A percentile compares a stretch with the other conserved stretches of the same genome.
Evolutionary conservation across 108 stramenopile genomes (phyloP).

Genomic region (Hondaea fermentalgiana): DNA sequence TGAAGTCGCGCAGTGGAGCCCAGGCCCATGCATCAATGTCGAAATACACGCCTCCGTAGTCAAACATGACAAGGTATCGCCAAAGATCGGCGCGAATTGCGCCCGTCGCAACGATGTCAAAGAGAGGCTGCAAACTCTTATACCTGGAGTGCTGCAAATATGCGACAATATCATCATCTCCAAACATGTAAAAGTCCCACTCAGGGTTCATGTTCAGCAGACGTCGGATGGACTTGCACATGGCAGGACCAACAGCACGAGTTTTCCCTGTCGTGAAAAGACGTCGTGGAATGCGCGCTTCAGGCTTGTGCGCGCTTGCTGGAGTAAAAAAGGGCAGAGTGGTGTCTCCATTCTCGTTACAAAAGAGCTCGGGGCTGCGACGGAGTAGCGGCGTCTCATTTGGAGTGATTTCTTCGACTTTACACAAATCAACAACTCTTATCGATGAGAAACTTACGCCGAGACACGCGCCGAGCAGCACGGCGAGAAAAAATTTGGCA

Average conservation of each 20-base stretch:
- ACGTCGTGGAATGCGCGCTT: not conserved
- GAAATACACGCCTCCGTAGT: not conserved
- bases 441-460: too few species aligned
- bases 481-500: too few species aligned
- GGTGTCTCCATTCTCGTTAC: too few species aligned
- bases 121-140: not conserved
- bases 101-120: not conserved
- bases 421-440: too few species aligned
- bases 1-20: not conserved
- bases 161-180: not conserved
- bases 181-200: not conserved
- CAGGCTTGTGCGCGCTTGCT: not conserved
- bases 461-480: too few species aligned
- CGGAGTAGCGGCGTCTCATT: too few species aligned
- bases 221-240: not conserved
- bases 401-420: too few species aligned
- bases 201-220: not conserved
- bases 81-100: not conserved
- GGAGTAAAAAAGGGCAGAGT: not conserved
- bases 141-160: not conserved
- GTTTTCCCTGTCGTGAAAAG: not conserved
- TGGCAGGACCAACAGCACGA: not conserved
- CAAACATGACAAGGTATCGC: not conserved
- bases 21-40: not conserved
- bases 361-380: too few species aligned